These are phyloP conservation scores for Fusarium camptoceras DNA, from an alignment of 2,329 filamentous ascomycete genomes.

Conservation along the genomic window DNA sequence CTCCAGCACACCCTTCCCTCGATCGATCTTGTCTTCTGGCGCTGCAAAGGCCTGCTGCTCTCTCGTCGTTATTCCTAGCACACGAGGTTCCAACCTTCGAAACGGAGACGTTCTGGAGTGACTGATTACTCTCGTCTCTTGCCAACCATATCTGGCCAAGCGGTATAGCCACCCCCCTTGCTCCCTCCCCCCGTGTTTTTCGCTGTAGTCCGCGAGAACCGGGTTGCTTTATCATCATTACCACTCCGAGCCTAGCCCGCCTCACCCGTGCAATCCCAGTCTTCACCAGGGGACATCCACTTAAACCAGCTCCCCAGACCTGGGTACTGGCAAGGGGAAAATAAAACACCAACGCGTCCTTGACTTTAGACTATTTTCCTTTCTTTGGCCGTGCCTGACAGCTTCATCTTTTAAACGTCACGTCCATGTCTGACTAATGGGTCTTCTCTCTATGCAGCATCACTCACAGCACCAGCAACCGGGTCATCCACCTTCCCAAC, in stretches of 20 bases:
- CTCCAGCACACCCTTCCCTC: constrained; percentile 47
- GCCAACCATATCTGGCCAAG: constrained; percentile 41
- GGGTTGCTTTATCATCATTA: constrained; percentile 55
- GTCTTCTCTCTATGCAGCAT: constrained; percentile 76
- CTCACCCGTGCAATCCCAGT: constrained; percentile 64
- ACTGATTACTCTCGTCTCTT: constrained; percentile 26
- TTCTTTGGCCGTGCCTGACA: constrained; percentile 47
- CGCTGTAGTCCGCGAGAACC: constrained; percentile 48
- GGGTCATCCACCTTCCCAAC: constrained; percentile 74
- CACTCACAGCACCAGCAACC: constrained; percentile 79
- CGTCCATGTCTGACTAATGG: constrained; percentile 65
- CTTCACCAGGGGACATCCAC: constrained; percentile 55
- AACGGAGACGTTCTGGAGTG: constrained; percentile 32
- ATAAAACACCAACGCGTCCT: constrained; percentile 65
- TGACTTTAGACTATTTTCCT: constrained; percentile 56
- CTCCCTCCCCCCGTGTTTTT: constrained; percentile 42
- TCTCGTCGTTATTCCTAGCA: constrained; percentile 37
- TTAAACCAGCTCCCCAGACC: constrained; percentile 58
- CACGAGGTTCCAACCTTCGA: constrained; percentile 35
- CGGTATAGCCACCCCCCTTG: constrained; percentile 48
- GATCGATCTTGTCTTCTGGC: constrained; percentile 48
- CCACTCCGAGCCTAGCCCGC: constrained; percentile 60
- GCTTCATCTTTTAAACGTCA: constrained; percentile 48
- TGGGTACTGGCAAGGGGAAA: constrained; percentile 60
- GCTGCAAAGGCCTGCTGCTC: constrained; percentile 43